These are phyloP conservation scores for Aspergillus pseudoglaucus DNA, from an alignment of 2,329 filamentous ascomycete genomes.

Conservation along the genomic window DNA sequence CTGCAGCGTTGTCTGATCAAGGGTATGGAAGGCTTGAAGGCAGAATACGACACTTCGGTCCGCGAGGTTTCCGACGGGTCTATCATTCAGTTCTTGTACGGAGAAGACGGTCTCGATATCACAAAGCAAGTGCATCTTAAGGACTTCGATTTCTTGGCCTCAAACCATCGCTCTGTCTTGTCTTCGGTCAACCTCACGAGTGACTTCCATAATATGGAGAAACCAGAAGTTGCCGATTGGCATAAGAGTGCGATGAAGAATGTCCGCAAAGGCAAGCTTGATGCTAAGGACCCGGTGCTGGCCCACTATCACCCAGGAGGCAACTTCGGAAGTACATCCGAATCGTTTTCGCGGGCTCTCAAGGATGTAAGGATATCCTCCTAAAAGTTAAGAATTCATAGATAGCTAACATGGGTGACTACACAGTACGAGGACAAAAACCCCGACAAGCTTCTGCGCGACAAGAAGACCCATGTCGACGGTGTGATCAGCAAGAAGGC, in stretches of 20 bases:
- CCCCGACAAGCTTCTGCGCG: constrained; percentile 52
- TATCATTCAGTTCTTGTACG: constrained; percentile 91
- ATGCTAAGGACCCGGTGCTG: constrained; percentile 68
- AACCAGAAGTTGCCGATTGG: constrained; percentile 58
- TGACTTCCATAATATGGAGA: constrained; percentile 50
- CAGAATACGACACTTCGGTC: constrained; percentile 90
- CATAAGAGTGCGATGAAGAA: constrained; percentile 69
- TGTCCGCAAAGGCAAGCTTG: constrained; percentile 63
- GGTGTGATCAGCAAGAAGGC: constrained; percentile 56
- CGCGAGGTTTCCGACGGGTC: constrained; percentile 82
- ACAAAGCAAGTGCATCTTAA: constrained; percentile 87
- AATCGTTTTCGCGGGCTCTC: constrained; percentile 70
- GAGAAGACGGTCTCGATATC: constrained; percentile 90
- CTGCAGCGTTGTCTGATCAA: constrained; percentile 96
- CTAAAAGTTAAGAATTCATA: neutral
- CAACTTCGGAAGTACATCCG: constrained; percentile 79
- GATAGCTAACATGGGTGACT: constrained; percentile 11
- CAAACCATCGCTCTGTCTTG: constrained; percentile 76
- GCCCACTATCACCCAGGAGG: constrained; percentile 68
- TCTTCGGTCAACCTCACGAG: constrained; percentile 65
- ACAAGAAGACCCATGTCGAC: constrained; percentile 49
- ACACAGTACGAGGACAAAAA: constrained; percentile 72
- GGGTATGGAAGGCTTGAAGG: constrained; percentile 90
- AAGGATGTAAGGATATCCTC: constrained; percentile 44
- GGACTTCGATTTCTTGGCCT: constrained; percentile 82